phyloP scores from a whole-genome alignment of 768 basidiomycete genomes.

The Tulasnella sp. region DNA sequence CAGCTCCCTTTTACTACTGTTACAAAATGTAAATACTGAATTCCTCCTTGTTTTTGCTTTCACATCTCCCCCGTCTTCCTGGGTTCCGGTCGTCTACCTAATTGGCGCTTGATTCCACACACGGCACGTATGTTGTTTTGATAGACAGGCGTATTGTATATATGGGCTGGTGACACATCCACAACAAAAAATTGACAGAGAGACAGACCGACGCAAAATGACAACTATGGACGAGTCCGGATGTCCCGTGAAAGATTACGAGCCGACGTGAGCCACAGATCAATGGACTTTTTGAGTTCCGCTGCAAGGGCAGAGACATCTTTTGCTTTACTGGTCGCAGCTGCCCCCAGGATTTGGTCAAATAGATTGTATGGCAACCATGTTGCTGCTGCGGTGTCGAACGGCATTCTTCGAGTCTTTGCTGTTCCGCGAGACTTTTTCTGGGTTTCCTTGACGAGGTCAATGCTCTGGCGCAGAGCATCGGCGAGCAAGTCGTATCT shows the following conservation, averaged over 20 bases:
- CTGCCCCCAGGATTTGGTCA: slow-evolving; percentile 76
- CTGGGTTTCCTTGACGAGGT: slow-evolving; percentile 60
- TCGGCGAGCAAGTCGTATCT: slow-evolving; percentile 78
- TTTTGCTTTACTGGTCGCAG: slow-evolving; percentile 50
- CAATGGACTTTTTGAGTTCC: slow-evolving; percentile 34
- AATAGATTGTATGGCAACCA: slow-evolving; percentile 86
- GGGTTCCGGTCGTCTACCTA: neutral
- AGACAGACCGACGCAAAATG: slow-evolving; percentile 4
- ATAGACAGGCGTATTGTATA: slow-evolving; percentile 15
- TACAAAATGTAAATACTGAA: slow-evolving; percentile 26
- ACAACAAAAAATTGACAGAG: slow-evolving; percentile 15
- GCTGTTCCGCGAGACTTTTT: slow-evolving; percentile 26
- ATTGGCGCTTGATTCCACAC: slow-evolving; percentile 10
- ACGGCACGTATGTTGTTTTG: slow-evolving; percentile 8
- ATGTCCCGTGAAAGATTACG: neutral
- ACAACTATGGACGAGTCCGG: slow-evolving; percentile 13
- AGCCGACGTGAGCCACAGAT: slow-evolving; percentile 24
- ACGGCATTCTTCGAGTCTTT: slow-evolving; percentile 51
- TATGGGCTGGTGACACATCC: neutral
- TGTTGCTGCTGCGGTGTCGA: slow-evolving; percentile 58
- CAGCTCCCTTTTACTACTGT: neutral
- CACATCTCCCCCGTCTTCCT: neutral
- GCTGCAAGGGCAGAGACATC: neutral
- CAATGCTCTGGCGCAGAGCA: slow-evolving; percentile 72
- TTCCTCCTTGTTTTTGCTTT: neutral